Evolutionary conservation across 306 rosid genomes (phyloP), one percentile per base, ranked within the genome.

Genomic region (Quillaja saponaria): DNA sequence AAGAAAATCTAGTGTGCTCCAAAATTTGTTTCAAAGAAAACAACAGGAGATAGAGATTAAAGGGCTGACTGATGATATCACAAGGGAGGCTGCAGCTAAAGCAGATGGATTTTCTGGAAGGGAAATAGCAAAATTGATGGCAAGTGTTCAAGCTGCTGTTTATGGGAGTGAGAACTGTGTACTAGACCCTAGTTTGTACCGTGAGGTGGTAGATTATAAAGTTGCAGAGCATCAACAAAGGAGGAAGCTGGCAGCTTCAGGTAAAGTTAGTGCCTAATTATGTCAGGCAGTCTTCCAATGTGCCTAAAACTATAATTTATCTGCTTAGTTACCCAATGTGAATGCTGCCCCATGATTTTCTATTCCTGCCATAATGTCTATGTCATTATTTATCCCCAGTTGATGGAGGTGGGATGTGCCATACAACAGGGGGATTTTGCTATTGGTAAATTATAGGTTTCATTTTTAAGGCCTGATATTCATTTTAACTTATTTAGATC

Each of bases 181-280:
- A 71, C 95, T 92, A 13, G 99, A 92, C 37, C 65, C 88, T 7
- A 73, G 56, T 63, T 80, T 92, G 33, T 92, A 86, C 70, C 88
- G 95, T 0, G 95, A 89, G 76, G 95, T 92, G 63, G 90, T 89
- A 15, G 99, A 92, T 75, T 92, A 89, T 70, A 89, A 92, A 71
- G 95, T 92, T 18, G 87, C 95, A 11, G 99, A 89, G 71, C 99
- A 92, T 80, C 95, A 87, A 71, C 99, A 89, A 76, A 87, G 99
- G 79, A 89, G 55, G 63, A 87, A 89, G 77, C 53, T 92, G 68
- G 97, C 94, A 3, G 85, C 50, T 11, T 53, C 69, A 8, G 84
- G 76, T 55, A 85, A 85, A 72, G 61, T 55, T 56, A 61, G 62
- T 21, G 61, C 55, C 31, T 51, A 10, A 19, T 61, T 53, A 41